Base-by-base conservation (phyloP, 2,329 filamentous ascomycete genomes). In the Fonsecaea erecta region DNA sequence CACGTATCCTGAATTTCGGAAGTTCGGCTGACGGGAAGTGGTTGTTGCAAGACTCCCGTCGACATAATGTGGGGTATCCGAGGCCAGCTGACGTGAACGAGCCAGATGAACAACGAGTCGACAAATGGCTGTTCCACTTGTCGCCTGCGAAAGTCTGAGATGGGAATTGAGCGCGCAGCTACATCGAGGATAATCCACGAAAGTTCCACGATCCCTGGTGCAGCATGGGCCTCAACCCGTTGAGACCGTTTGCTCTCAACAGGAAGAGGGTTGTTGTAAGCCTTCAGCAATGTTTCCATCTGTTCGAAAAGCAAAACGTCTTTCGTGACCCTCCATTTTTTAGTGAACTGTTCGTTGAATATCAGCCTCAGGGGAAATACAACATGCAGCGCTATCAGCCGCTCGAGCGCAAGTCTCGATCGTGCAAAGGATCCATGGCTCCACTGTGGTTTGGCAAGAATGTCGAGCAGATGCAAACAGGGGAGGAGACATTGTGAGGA, bases 61-160 rank as follows among this genome's bases (percentile, higher is more conserved):
- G 60, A 58, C 2, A 59, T 64, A 16, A 68, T 43, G 16, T 52
- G 65, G 12, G 73, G 74, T 12, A 75, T 62, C 3, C 56, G 52
- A 58, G 64, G 78, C 52, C 75, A 80, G 9, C 76, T 75, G 48
- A 77, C 70, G 63, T 81, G 76, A 7, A 77, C 74, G 51, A 82
- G 73, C 32, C 74, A 74, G 26, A 78, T 75, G 61, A 84, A 83
- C n/a, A 83, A 73, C 2, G 76, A 77, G 70, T 83, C 81, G 56
- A 85, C 71, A 82, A 82, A 85, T 14, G 77, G 74, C 43, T 78
- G 78, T 71, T 85, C 83, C 26, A 77, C 73, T 7, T 77, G 77
- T 68, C 81, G 77, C 40, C 78, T 74, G 52, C 75, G 75, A 52
- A 80, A 80, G 11, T 77, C 77, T 62, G 79, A 75, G 62, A 79